Evolutionary conservation across 768 basidiomycete species (phyloP), one percentile per base, ranked within the genome.

Genomic region (Cystobasidium tubakii): DNA sequence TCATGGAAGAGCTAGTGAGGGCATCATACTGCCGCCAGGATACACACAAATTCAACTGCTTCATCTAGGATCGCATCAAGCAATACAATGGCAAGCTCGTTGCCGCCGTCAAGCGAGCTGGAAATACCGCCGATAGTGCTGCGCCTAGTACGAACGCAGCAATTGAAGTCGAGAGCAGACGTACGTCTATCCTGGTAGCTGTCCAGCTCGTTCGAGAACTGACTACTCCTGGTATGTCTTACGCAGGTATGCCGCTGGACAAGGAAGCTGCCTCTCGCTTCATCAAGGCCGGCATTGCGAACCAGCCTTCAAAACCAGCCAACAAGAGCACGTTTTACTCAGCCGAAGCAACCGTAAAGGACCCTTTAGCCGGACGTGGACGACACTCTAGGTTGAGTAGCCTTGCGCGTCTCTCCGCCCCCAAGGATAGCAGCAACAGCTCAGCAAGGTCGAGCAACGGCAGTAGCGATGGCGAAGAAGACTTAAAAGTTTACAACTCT

Each of bases 191-290:
- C 46, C 1, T 17, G n/a, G 27, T 27, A 50, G 21, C 21, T 9
- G 3, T 50, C 7, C 21, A 21, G 21, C 12, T 9, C n/a, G 46
- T 21, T 12, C n/a, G 4, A 15, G 4, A 50, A 17, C 46, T 50
- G 21, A 50, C 15, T n/a, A 12, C n/a, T 4, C 31, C 1, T 27
- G 53, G 67, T 33, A 29, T 70, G 17, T 25, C 34, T 13, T 42
- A 9, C 62, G 7, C 33, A 74, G 74, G 50, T 4, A 7, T 50
- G 19, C 25, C 34, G 1, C 19, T 75, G n/a, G 74, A 75, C 36
- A 75, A 75, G 36, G 74, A 72, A 31, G 74, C 60, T n/a, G 74
- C 74, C 17, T 44, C 55, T 10, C 53, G 74, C 9, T 75, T 75
- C 60, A 72, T 75, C 74, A 75, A 72, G 29, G 53, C 46, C 21